phyloP scores from a whole-genome alignment of 2,329 filamentous ascomycete genomes.

The Epichloe baconii region DNA sequence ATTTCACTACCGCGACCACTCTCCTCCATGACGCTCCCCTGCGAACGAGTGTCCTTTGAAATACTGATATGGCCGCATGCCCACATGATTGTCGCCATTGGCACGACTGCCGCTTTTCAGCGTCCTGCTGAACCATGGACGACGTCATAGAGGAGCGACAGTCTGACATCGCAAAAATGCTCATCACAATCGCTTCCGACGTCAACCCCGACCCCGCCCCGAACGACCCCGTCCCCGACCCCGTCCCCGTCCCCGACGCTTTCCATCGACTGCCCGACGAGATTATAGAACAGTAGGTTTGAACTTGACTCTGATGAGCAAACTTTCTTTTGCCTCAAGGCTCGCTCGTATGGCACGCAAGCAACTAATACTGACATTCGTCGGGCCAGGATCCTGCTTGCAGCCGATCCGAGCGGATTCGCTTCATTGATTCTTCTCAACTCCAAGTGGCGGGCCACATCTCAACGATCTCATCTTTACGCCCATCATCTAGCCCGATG shows the following conservation, averaged over 20 bases:
- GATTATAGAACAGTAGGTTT: constrained; percentile 53
- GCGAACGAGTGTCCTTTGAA: neutral
- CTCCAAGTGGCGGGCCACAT: constrained; percentile 50
- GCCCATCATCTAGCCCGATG: constrained; percentile 48
- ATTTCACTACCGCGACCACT: neutral
- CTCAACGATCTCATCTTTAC: constrained; percentile 51
- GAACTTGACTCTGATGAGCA: neutral
- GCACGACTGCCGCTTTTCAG: neutral
- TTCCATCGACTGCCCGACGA: constrained; percentile 51
- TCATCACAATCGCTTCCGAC: constrained; percentile 16
- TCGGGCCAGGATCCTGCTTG: constrained; percentile 42
- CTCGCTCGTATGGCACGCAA: neutral
- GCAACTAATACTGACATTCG: neutral
- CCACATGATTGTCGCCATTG: neutral
- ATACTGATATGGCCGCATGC: neutral
- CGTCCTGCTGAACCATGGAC: constrained; percentile 18
- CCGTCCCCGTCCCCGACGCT: constrained; percentile 9
- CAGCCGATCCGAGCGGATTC: constrained; percentile 49
- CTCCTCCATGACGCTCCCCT: neutral
- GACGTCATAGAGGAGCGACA: constrained; percentile 16
- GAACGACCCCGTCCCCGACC: constrained; percentile 12
- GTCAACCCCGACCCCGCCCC: constrained; percentile 13
- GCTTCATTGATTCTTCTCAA: constrained; percentile 54
- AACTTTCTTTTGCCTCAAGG: neutral
- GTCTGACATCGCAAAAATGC: constrained; percentile 22